Evolutionary conservation across 352 stramenopile species (phyloP).

Genomic region (Pythium dissimile): DNA sequence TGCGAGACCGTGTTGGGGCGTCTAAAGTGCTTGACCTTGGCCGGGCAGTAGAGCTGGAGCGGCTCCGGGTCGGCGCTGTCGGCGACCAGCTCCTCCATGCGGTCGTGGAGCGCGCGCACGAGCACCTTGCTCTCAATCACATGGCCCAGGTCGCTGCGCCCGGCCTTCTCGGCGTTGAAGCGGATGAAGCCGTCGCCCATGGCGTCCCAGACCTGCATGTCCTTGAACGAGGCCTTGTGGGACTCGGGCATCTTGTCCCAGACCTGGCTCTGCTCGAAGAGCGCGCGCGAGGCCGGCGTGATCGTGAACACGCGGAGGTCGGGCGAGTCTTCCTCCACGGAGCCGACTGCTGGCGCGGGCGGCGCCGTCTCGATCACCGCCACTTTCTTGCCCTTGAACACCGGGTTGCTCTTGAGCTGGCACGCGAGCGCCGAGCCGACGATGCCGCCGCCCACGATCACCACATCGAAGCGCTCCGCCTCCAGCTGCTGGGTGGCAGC

Average conservation of each 20-base stretch:
- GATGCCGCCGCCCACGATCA: constrained; percentile 82
- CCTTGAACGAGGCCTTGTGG: constrained; percentile 69
- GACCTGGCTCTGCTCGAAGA: constrained; percentile 71
- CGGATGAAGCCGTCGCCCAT: constrained; percentile 88
- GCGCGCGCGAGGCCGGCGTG: constrained; percentile 74
- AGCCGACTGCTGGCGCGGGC: constrained; percentile 32
- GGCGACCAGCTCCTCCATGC: constrained; percentile 70
- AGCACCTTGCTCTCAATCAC: constrained; percentile 88
- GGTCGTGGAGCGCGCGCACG: constrained; percentile 79
- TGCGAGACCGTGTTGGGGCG: constrained; percentile 40
- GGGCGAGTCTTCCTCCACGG: constrained; percentile 57
- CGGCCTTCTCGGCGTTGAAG: constrained; percentile 72
- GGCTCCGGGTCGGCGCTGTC: constrained; percentile 43
- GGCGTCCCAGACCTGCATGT: constrained; percentile 91
- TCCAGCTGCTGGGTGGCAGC: constrained; percentile 6
- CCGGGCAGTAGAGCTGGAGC: constrained; percentile 68
- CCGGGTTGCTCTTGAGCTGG: constrained; percentile 68
- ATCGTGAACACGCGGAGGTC: constrained; percentile 91
- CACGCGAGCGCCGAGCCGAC: constrained; percentile 79
- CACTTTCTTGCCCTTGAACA: constrained; percentile 80
- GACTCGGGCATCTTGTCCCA: constrained; percentile 66
- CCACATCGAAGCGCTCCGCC: constrained; percentile 67
- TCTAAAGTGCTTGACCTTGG: constrained; percentile 82
- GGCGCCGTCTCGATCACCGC: constrained; percentile 64
- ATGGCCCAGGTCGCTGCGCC: constrained; percentile 66